Evolutionary conservation across 192 early-diverging fungal species (phyloP).

Genomic region (Entophlyctis luteolus): DNA sequence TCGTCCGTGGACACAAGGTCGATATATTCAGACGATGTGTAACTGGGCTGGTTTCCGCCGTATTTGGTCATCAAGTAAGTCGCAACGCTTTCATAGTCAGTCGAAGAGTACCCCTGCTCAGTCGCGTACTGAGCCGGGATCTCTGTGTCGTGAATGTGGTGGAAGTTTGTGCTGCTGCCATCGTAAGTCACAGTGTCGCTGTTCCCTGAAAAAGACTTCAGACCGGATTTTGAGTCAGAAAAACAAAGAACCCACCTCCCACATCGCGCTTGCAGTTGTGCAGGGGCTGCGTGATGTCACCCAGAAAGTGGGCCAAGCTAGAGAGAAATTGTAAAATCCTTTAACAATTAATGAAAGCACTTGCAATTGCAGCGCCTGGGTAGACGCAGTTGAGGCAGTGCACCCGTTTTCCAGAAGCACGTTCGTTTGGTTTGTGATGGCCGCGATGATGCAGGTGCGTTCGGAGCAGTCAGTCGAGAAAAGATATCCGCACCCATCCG

Average conservation of each 20-base stretch:
- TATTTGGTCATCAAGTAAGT: neutral
- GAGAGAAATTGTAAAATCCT: neutral
- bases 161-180: slow-evolving; percentile 24
- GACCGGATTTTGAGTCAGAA: too few species aligned
- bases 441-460: slow-evolving; percentile 1
- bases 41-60: neutral
- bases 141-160: slow-evolving; percentile 33
- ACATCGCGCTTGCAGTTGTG: slow-evolving; percentile 32
- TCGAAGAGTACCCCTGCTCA: slow-evolving; percentile 2
- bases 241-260: too few species aligned
- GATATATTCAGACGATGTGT: neutral
- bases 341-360: neutral
- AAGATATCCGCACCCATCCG: slow-evolving; percentile 1
- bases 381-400: neutral
- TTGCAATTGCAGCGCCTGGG: slow-evolving; percentile 21
- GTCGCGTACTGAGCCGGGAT: slow-evolving; percentile 29
- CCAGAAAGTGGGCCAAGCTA: slow-evolving; percentile 40
- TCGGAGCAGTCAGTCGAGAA: slow-evolving; percentile 3
- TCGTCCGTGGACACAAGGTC: slow-evolving; percentile 3
- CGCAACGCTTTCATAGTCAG: neutral
- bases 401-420: neutral
- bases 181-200: slow-evolving; percentile 15
- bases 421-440: slow-evolving; percentile 23
- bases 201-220: too few species aligned
- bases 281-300: slow-evolving; percentile 45